Evolutionary conservation across 2,329 filamentous ascomycete species (phyloP).

Genomic region (Claviceps arundinis): DNA sequence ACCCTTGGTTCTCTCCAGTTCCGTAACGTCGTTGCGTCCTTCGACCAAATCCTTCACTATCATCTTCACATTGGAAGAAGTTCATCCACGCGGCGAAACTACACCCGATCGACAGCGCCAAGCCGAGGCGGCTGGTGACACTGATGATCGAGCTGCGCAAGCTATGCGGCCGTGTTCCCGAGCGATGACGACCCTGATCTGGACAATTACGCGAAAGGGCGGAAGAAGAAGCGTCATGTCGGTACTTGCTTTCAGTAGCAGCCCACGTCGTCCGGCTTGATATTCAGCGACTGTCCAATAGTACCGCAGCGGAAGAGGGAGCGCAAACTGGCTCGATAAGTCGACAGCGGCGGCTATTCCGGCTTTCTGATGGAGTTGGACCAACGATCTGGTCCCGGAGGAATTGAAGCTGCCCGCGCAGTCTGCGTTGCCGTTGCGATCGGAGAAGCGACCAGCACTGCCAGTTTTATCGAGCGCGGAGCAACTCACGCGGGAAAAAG

Average conservation of each 20-base stretch:
- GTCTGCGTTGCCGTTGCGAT: constrained; percentile 23
- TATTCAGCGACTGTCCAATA: constrained; percentile 26
- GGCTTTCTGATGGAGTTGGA: constrained; percentile 27
- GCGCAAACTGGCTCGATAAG: constrained; percentile 41
- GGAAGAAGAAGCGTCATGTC: constrained; percentile 48
- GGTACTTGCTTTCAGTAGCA: constrained; percentile 57
- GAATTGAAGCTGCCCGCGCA: constrained; percentile 13
- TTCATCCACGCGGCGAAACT: too few relatives aligned
- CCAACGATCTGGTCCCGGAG: constrained; percentile 25
- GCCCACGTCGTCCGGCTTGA: constrained; percentile 35
- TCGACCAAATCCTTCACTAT: too few relatives aligned
- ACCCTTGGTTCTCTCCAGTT: too few relatives aligned
- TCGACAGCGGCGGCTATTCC: constrained; percentile 59
- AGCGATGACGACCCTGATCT: constrained; percentile 57
- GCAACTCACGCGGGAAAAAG: constrained; percentile 28
- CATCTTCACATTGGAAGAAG: too few relatives aligned
- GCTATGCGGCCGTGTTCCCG: constrained; percentile 55
- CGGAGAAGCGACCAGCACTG: constrained; percentile 17
- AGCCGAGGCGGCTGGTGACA: too few relatives aligned
- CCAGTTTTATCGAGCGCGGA: constrained; percentile 27
- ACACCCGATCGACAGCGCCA: too few relatives aligned
- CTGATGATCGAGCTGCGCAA: constrained; percentile 15
- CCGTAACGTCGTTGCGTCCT: too few relatives aligned
- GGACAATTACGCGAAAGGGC: constrained; percentile 47
- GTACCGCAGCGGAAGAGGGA: constrained; percentile 26